Base-by-base conservation (phyloP, 2,329 filamentous ascomycete genomes). In the Fusarium longipes region DNA sequence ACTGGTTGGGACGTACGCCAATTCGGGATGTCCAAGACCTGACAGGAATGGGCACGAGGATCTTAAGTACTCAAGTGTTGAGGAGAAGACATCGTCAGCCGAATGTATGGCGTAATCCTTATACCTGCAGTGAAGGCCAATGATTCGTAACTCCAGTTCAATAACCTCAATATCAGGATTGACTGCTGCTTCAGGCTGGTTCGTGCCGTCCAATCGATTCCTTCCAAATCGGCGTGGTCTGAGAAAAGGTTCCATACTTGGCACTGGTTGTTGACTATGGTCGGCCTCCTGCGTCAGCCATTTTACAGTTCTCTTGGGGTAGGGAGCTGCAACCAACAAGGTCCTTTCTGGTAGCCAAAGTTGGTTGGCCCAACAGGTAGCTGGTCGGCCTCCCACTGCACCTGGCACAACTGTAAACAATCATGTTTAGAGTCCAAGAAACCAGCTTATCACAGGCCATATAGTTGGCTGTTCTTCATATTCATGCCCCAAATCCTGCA, bases 251-350 rank as follows among this genome's bases (percentile, higher is more conserved):
- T 25, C 11, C 14, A 24, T 25, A 14, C 17, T 6, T 15, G 11
- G 4, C 17, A 18, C 27, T 24, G 20, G 18, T 24, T 32, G 3
- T 1, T 17, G 8, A 29, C 8, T 7, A 6, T 40, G 53, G 22
- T 57, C 6, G 44, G 39, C 44, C 52, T 45, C 39, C 52, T 12
- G 8, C 57, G n/a, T 43, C 5, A 8, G 15, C 12, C 11, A n/a
- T 36, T 2, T 1, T 36, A 29, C 17, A 42, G 5, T 8, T 25
- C 6, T 5, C 1, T 7, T 14, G 20, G 1, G 7, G 15, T 12
- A 36, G 4, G n/a, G 7, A 20, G 12, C 4, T 30, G 3, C n/a
- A n/a, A 17, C 15, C 7, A 8, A 11, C 2, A 17, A 2, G n/a
- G n/a, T 7, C 8, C 12, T 17, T 32, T 2, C 14, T 3, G 11